A percentile compares a stretch with the other conserved stretches of the same genome.
Evolutionary conservation across 1,284 basidiomycete species (phyloP).

Genomic region (Bjerkandera adusta): DNA sequence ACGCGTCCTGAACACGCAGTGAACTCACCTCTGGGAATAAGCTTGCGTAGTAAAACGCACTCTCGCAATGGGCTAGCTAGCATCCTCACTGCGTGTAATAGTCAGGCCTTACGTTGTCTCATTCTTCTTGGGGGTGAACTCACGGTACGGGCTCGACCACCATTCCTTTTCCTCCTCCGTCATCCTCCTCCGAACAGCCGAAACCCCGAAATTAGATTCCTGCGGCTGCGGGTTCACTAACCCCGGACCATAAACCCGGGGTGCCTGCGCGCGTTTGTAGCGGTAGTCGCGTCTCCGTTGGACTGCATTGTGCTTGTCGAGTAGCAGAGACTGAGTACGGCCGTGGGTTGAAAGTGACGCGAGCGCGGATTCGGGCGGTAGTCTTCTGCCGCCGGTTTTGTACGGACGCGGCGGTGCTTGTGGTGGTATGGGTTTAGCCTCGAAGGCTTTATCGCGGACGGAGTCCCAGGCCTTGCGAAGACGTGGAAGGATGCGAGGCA

Average conservation of each 20-base stretch:
- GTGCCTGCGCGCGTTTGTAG: conserved; percentile 59
- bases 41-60: conserved; percentile 48
- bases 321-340: conserved; percentile 54
- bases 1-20: neutral
- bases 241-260: conserved; percentile 35
- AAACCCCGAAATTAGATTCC: conserved; percentile 34
- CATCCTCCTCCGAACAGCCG: conserved; percentile 65
- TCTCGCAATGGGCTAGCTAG: conserved; percentile 57
- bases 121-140: conserved; percentile 22
- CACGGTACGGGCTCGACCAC: conserved; percentile 76
- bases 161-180: conserved; percentile 55
- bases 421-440: conserved; percentile 7
- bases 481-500: conserved; percentile 68
- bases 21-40: conserved; percentile 55
- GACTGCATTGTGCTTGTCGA: conserved; percentile 52
- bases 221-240: conserved; percentile 15
- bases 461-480: conserved; percentile 44
- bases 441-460: conserved; percentile 1
- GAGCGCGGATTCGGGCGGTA: neutral
- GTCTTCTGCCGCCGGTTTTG: neutral
- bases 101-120: neutral
- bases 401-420: conserved; percentile 29
- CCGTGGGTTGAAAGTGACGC: conserved; percentile 39
- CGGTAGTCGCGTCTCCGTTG: conserved; percentile 42
- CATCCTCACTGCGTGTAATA: conserved; percentile 60